Base-by-base conservation (phyloP, 352 stramenopile genomes). In the Phytophthora sp. region DNA sequence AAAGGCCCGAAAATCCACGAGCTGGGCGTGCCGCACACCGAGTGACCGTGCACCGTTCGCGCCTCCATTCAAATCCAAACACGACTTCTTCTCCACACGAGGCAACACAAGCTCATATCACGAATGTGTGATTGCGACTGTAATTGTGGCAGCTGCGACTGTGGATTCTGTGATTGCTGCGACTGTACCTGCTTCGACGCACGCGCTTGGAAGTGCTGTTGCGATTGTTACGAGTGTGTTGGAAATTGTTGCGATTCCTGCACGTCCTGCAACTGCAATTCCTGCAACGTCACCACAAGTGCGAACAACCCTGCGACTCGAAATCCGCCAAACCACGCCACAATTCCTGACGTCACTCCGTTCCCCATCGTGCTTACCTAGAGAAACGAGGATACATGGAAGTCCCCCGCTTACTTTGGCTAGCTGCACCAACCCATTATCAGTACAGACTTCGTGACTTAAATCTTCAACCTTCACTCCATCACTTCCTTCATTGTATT, bases 91-190 rank as follows among this genome's bases (percentile, higher is more conserved):
- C 44, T 36, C 3, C 16, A 6, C 46, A 39, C 26, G 47, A 44
- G 18, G 20, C 29, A 23, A 44, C 18, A 24, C 23, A 12, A 47
- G 5, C 12, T 47, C 11, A n/a, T n/a, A 21, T 7, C 9, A 33
- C 7, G 12, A 31, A 65, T 65, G 57, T 59, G 45, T 27, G 45
- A 64, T 39, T 57, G 50, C 16, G 13, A n/a, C 35, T 65, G 57
- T 29, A 29, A 62, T 31, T 62, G 45, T 18, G 18, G n/a, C 35
- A 50, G 45, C 18, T 50, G 57, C 26, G 42, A 63, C 44, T n/a
- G n/a, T n/a, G n/a, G n/a, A n/a, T n/a, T n/a, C n/a, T 56, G 30
- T 13, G 56, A 53, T 15, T 59, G 50, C 31, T 47, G 38, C 9
- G 26, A 60, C 49, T 53, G 49, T 21, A 18, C 7, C 33, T 56